These are phyloP conservation scores for Cytospora schulzeri DNA, from an alignment of 2,329 filamentous ascomycete species.

Conservation along the genomic window DNA sequence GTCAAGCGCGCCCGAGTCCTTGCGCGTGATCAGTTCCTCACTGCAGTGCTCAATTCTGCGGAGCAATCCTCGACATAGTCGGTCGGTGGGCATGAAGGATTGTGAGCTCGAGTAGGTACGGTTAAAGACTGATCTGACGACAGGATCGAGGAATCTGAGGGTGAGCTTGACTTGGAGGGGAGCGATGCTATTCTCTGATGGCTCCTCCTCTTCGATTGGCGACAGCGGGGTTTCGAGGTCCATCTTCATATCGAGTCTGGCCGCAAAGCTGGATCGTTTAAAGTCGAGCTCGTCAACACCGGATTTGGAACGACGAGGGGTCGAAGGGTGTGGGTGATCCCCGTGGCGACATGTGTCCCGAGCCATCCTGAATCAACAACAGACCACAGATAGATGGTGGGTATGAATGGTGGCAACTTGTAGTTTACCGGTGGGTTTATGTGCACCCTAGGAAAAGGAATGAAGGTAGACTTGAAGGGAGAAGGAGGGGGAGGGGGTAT, in stretches of 20 bases:
- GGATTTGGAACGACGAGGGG: conserved; percentile 12
- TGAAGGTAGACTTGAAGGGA: neutral
- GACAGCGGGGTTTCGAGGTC: conserved; percentile 15
- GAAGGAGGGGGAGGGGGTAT: too few relatives aligned
- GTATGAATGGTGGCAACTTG: neutral
- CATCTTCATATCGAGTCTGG: conserved; percentile 8
- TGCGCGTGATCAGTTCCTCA: conserved; percentile 55
- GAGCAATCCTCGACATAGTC: conserved; percentile 52
- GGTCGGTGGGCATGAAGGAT: conserved; percentile 46
- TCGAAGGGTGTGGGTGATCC: conserved; percentile 12
- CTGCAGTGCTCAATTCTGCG: conserved; percentile 54
- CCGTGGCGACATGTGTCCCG: conserved; percentile 17
- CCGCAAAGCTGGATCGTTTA: conserved; percentile 5
- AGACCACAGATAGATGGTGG: conserved; percentile 4
- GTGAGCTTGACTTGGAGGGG: conserved; percentile 42
- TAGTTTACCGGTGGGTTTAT: neutral
- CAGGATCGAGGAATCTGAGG: conserved; percentile 49
- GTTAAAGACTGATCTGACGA: conserved; percentile 45
- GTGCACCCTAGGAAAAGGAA: neutral
- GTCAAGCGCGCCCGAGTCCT: conserved; percentile 51
- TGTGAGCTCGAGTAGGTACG: conserved; percentile 51
- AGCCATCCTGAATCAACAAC: conserved; percentile 20
- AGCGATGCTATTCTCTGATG: neutral
- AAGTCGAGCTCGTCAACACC: conserved; percentile 18
- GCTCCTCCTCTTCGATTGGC: conserved; percentile 21